Evolutionary conservation across 2,329 filamentous ascomycete genomes (phyloP).

Genomic region (Coleophoma crateriformis): DNA sequence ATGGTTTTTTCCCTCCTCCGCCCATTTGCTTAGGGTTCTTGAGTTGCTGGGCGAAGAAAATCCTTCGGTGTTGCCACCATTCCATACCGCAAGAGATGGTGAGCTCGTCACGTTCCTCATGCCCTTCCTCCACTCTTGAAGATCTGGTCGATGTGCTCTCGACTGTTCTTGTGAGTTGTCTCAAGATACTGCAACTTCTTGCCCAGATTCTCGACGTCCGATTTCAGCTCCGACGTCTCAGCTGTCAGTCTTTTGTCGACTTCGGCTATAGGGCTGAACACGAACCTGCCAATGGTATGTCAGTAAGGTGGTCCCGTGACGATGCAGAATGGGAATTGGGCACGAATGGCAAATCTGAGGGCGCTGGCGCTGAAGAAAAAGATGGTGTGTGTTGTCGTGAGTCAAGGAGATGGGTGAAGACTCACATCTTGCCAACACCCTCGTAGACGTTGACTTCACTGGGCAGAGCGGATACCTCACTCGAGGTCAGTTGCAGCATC

Average conservation of each 20-base stretch:
- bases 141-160: slow-evolving; percentile 85
- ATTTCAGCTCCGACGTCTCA: slow-evolving; percentile 70
- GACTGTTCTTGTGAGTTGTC: slow-evolving; percentile 91
- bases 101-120: slow-evolving; percentile 8
- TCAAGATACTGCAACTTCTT: slow-evolving; percentile 92
- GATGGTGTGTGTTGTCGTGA: slow-evolving; percentile 7
- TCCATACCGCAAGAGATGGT: too few species aligned
- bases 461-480: slow-evolving; percentile 74
- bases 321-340: slow-evolving; percentile 8
- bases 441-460: slow-evolving; percentile 80
- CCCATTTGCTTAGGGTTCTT: too few species aligned
- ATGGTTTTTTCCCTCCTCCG: too few species aligned
- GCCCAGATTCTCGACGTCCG: slow-evolving; percentile 73
- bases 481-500: slow-evolving; percentile 79
- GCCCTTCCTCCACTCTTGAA: slow-evolving; percentile 46
- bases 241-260: slow-evolving; percentile 71
- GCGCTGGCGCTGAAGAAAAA: not conserved
- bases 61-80: too few species aligned
- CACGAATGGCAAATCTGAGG: slow-evolving; percentile 1
- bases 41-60: too few species aligned
- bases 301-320: not conserved
- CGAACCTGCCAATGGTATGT: slow-evolving; percentile 62
- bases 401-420: too few species aligned
- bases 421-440: slow-evolving; percentile 94
- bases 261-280: slow-evolving; percentile 65